Evolutionary conservation across 1,284 basidiomycete genomes (phyloP).

Genomic region (Ganoderma lucidum): DNA sequence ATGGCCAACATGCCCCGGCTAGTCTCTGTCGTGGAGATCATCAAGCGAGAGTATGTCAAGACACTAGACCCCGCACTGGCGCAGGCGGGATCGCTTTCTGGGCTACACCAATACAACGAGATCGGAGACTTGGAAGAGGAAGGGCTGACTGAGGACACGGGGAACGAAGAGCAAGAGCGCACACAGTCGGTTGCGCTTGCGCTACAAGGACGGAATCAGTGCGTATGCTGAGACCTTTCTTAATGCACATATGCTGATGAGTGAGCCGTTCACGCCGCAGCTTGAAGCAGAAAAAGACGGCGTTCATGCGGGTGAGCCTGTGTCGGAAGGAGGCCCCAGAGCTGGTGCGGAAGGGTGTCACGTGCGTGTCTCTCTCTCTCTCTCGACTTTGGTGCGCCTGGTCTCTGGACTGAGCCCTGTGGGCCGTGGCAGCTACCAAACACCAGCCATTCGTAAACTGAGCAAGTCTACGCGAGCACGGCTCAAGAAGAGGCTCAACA

Average conservation of each 20-base stretch:
- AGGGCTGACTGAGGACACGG: constrained; percentile 32
- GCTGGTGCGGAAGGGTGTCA: constrained; percentile 52
- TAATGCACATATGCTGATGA: not conserved
- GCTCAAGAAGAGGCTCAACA: constrained; percentile 55
- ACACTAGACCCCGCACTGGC: constrained; percentile 50
- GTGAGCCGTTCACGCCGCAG: constrained; percentile 45
- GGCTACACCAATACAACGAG: constrained; percentile 86
- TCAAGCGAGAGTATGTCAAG: constrained; percentile 82
- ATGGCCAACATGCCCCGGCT: constrained; percentile 68
- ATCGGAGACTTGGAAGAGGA: constrained; percentile 64
- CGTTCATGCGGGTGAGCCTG: constrained; percentile 81
- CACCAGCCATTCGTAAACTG: constrained; percentile 57
- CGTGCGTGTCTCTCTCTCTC: constrained; percentile 50
- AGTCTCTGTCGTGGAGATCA: constrained; percentile 82
- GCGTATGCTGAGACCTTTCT: constrained; percentile 38
- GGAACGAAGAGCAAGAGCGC: constrained; percentile 43
- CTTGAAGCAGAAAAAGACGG: constrained; percentile 66
- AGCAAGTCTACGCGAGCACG: constrained; percentile 67
- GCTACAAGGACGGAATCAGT: constrained; percentile 66
- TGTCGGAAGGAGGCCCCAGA: constrained; percentile 57
- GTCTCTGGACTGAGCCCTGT: not conserved
- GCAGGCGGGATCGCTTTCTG: constrained; percentile 40
- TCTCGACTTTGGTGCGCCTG: not conserved
- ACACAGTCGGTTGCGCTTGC: constrained; percentile 46
- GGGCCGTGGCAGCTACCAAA: constrained; percentile 58